A percentile compares a stretch with the other conserved stretches of the same genome.
Conservation (phyloP, 805 yeast genomes). For the Hanseniaspora guilliermondii region DNA sequence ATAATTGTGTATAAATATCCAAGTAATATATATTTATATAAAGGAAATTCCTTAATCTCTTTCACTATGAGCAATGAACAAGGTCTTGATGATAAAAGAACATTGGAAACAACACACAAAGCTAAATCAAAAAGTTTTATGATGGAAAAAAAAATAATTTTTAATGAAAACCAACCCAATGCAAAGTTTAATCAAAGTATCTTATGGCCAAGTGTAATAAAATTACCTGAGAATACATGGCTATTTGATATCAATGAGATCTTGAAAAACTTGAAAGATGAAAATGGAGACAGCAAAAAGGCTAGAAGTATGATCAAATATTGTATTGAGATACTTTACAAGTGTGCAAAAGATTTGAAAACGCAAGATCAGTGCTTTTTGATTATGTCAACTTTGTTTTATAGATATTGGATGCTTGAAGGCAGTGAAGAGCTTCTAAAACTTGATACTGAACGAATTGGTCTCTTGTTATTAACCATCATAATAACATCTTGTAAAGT, state of each 20-base stretch:
- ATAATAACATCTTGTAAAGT: constrained; percentile 29
- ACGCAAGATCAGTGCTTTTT: constrained; percentile 29
- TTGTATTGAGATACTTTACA: constrained; percentile 27
- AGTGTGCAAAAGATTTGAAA: constrained; percentile 26
- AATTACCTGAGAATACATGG: constrained; percentile 26
- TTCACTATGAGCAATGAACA: background rate
- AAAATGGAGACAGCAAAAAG: constrained; percentile 18
- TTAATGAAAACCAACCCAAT: constrained; percentile 8
- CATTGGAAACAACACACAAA: background rate
- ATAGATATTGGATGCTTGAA: constrained; percentile 27
- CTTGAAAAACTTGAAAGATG: constrained; percentile 23
- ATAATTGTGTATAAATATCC: background rate
- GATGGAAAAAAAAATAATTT: constrained; percentile 8
- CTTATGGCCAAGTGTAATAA: constrained; percentile 29
- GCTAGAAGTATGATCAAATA: constrained; percentile 26
- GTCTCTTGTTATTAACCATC: constrained; percentile 26
- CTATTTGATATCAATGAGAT: constrained; percentile 23
- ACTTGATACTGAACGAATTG: constrained; percentile 22
- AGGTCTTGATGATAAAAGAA: background rate
- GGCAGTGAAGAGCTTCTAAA: constrained; percentile 19
- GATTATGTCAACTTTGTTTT: constrained; percentile 26
- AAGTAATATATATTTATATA: too few relatives aligned
- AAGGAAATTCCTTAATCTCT: background rate
- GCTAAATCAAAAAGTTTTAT: background rate
- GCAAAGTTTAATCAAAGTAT: constrained; percentile 20